Base-by-base conservation (phyloP, 148 eudicot genomes). In the Rhododendron ferrugineum region DNA sequence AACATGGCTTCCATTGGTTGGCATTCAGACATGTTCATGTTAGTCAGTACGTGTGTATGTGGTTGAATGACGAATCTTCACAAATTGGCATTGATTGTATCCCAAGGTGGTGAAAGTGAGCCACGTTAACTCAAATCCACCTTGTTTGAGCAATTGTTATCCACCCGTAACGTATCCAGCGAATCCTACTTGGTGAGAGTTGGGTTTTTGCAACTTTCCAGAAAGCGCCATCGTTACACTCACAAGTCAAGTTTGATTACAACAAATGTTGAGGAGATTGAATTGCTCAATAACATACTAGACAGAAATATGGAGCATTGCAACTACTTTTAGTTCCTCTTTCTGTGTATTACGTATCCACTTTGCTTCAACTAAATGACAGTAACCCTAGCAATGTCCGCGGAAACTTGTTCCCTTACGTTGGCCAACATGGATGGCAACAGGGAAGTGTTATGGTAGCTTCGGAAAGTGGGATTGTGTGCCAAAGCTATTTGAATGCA, bases 201-300 rank as follows among this genome's bases (percentile, higher is more conserved):
- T 30, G 22, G 26, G 14, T 23, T 26, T 13, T 26, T 23, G 28
- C 36, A 40, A 40, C 44, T 79, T 44, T 52, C 37, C 28, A 47
- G 18, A 47, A 47, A 79, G 36, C 16, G 9, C 52, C 44, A 40
- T 40, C 6, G 44, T 40, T 40, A 40, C 44, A 30, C 18, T 44
- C 26, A 14, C 11, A n/a, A 47, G 10, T 58, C 54, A 79, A 79
- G 28, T 15, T 47, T 79, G 30, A 44, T 46, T 47, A 49, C 16
- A 79, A 28, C 78, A 74, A 46, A 34, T 28, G 18, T 26, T 79
- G 81, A 79, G 56, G 58, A 46, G 81, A 46, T 79, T 79, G 58
- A 79, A 23, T n/a, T 23, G 81, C 3, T 79, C 11, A 78, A 47
- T 40, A 40, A 23, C 18, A 10, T 44, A 77, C 8, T 2, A 1